Conservation (phyloP, 345 rosid species). For the Syzygium aromaticum region DNA sequence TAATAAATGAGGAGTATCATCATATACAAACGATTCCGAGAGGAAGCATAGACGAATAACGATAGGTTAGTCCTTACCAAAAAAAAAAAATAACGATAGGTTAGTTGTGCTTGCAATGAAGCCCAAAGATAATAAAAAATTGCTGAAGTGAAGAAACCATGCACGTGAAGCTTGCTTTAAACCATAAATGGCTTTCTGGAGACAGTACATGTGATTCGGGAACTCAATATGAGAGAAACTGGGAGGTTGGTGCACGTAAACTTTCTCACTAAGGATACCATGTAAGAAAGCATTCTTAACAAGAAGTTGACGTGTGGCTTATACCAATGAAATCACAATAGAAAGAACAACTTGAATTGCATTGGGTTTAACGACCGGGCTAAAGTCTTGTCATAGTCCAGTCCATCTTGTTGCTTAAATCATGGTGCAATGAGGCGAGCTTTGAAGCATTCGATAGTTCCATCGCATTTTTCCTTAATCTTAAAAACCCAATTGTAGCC, state of each 20-base stretch:
- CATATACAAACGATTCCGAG: not conserved
- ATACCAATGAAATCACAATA: not conserved
- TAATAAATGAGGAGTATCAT: not conserved
- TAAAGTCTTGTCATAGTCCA: not conserved
- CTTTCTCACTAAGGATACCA: not conserved
- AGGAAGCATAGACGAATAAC: not conserved
- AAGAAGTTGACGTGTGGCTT: not conserved
- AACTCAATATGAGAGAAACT: not conserved
- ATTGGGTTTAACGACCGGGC: not conserved
- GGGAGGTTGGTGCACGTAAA: not conserved
- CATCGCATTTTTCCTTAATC: not conserved
- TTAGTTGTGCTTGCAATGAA: accelerated
- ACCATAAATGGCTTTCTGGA: not conserved
- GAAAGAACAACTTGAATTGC: accelerated
- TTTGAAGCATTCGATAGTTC: not conserved
- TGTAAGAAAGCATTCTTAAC: not conserved
- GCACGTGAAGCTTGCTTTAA: not conserved
- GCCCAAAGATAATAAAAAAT: not conserved
- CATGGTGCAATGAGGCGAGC: not conserved
- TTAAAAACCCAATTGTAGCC: not conserved
- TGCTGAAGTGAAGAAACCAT: not conserved
- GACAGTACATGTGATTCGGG: not conserved
- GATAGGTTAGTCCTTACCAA: accelerated
- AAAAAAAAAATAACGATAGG: accelerated
- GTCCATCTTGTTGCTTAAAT: accelerated